Percentiles rank a stretch among this genome's conserved stretches.
phyloP scores from a whole-genome alignment of 257 asterid genomes.

The Datura wrightii region DNA sequence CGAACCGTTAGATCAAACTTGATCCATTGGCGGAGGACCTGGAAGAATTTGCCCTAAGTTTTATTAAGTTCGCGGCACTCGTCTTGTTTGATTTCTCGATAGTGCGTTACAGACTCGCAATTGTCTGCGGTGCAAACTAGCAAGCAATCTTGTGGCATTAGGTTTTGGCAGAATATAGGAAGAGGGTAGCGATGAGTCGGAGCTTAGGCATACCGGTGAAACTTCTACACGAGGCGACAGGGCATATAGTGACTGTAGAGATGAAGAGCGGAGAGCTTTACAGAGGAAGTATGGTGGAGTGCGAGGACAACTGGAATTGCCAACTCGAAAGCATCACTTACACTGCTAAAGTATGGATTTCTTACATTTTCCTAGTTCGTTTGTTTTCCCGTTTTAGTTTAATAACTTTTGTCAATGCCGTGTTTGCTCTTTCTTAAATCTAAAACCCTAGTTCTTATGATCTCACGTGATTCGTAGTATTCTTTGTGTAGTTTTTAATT shows the following conservation, averaged over 20 bases:
- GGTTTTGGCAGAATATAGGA: constrained; percentile 31
- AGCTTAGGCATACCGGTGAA: constrained; percentile 97
- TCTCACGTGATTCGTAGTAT: background rate
- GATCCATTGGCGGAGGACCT: background rate
- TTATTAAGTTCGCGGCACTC: constrained; percentile 9
- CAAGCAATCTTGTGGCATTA: constrained; percentile 25
- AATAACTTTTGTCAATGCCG: background rate
- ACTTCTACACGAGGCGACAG: constrained; percentile 97
- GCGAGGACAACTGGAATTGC: constrained; percentile 69
- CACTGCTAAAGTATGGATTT: constrained; percentile 56
- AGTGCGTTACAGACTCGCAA: background rate
- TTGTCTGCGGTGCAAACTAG: background rate
- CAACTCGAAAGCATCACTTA: constrained; percentile 60
- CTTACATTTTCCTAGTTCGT: background rate
- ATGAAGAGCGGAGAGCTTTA: constrained; percentile 94
- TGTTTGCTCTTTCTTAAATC: background rate
- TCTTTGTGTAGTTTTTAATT: background rate
- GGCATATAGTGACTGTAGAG: constrained; percentile 94
- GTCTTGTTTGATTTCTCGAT: background rate
- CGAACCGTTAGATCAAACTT: constrained; percentile 20
- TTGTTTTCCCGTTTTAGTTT: background rate
- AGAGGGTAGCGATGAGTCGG: constrained; percentile 65
- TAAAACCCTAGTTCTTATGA: constrained; percentile 8
- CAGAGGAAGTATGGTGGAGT: constrained; percentile 86
- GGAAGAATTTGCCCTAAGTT: constrained; percentile 17